A percentile compares a stretch with the other conserved stretches of the same genome.
Evolutionary conservation across 2,329 filamentous ascomycete species (phyloP).

Genomic region (Cucurbitaria berberidis): DNA sequence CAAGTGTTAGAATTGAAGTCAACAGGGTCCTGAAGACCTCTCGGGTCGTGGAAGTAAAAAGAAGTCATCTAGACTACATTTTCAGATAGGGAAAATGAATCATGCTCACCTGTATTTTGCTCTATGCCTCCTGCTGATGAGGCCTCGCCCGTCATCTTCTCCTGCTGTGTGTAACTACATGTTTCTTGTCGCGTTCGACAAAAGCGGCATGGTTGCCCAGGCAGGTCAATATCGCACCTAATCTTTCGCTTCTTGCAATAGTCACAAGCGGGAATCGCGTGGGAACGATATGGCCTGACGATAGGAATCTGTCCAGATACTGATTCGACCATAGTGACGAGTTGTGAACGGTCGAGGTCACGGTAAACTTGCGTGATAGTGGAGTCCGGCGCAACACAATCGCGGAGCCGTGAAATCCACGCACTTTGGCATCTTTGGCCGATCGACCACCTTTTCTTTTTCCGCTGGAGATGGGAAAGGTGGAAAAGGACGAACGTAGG

Average conservation of each 20-base stretch:
- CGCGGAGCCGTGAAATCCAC: not conserved
- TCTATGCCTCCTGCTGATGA: not conserved
- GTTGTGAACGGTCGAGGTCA: not conserved
- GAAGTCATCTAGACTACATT: not conserved
- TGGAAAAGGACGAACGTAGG: not conserved
- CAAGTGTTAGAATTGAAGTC: not conserved
- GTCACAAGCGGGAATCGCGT: not conserved
- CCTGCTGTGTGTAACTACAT: conserved; percentile 11
- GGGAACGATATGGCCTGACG: not conserved
- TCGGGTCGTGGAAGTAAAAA: not conserved
- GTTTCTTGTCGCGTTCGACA: conserved; percentile 17
- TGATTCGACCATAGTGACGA: not conserved
- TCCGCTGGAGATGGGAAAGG: not conserved
- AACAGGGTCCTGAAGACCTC: not conserved
- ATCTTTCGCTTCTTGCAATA: not conserved
- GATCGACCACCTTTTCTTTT: not conserved
- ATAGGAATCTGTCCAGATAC: not conserved
- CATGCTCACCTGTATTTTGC: not conserved
- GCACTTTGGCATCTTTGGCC: not conserved
- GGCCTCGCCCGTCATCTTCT: not conserved
- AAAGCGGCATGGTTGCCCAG: conserved; percentile 18
- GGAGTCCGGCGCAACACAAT: not conserved
- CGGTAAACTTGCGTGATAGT: not conserved
- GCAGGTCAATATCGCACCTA: conserved; percentile 12
- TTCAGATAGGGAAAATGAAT: not conserved